Evolutionary conservation across 2,329 filamentous ascomycete species (phyloP), one percentile per base, ranked within the genome.

Genomic region (Pseudocercospora vitis): DNA sequence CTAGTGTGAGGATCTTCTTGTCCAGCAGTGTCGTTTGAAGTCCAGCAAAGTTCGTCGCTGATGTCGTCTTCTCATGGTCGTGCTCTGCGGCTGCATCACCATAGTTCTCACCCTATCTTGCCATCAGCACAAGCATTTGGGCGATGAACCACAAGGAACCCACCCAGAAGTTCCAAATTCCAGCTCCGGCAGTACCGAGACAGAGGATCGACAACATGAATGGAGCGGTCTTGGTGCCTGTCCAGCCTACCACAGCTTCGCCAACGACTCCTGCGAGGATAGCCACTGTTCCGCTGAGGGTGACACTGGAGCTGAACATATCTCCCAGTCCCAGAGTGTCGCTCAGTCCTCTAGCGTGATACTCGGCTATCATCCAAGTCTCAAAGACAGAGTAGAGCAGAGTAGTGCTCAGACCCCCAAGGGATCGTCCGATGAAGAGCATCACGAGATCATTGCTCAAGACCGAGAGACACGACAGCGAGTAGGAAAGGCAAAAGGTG

Each of bases 321-420:
- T 71, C 68, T 50, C 76, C 76, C 24, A 85, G 70, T 33, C 74
- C 74, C 11, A 67, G 68, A n/a, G 75, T 67, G 23, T 74, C 71
- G n/a, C 45, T 44, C 6, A 81, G 58, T 9, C 72, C 72, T 35
- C 75, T 68, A 35, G 72, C 69, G 45, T 80, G 76, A 61, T 76
- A 84, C 61, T 84, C 81, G 42, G 78, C 76, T 23, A 84, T 76
- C 73, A 84, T 80, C 81, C 81, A 85, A 60, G 78, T 81, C 65
- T 85, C 81, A 58, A 84, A 83, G 4, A 77, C 78, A 37, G 76
- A 81, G 70, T 81, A 84, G 24, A 84, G 72, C 33, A 84, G 66
- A 21, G 79, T 82, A 28, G 80, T 80, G 23, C 76, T 77, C 40
- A 84, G 55, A 0, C 82, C 82, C 18, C 79, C 80, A 3, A 83